A percentile compares a stretch with the other conserved stretches of the same genome.
phyloP scores from a whole-genome alignment of 106 monocot genomes.

The Allium fistulosum region DNA sequence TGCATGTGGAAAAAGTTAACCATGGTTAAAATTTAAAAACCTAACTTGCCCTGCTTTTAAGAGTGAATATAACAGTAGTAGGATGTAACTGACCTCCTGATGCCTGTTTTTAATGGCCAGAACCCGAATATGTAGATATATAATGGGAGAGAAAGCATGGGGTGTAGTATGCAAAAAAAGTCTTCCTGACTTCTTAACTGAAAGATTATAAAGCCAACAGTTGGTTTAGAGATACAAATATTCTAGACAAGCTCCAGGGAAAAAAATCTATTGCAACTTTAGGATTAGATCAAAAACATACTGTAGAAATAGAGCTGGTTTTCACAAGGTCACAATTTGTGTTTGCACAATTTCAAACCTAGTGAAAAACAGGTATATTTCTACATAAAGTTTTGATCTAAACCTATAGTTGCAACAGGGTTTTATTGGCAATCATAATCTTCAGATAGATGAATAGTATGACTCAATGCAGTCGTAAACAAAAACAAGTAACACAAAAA shows the following conservation, averaged over 20 bases:
- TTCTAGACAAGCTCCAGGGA: background rate
- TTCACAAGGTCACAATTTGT: too few relatives aligned
- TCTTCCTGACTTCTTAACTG: conserved; percentile 19
- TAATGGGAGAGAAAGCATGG: conserved; percentile 14
- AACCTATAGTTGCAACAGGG: too few relatives aligned
- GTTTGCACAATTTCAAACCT: too few relatives aligned
- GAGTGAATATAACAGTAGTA: too few relatives aligned
- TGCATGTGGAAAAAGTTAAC: conserved; percentile 10
- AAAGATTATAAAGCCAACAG: conserved; percentile 7
- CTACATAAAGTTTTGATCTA: too few relatives aligned
- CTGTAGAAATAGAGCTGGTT: too few relatives aligned
- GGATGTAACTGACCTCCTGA: conserved; percentile 11
- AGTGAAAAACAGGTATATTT: too few relatives aligned
- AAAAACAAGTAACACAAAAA: background rate
- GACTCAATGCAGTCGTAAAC: background rate
- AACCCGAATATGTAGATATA: conserved; percentile 9
- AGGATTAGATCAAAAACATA: background rate
- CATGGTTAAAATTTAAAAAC: background rate
- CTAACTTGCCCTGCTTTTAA: background rate
- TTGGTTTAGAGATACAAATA: background rate
- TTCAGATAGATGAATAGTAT: background rate
- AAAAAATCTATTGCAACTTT: background rate
- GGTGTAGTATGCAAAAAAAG: conserved; percentile 2
- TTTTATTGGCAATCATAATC: background rate
- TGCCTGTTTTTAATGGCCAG: conserved; percentile 13